phyloP scores from a whole-genome alignment of 139 green algal genomes.

The Chlamydomonas sp. region DNA sequence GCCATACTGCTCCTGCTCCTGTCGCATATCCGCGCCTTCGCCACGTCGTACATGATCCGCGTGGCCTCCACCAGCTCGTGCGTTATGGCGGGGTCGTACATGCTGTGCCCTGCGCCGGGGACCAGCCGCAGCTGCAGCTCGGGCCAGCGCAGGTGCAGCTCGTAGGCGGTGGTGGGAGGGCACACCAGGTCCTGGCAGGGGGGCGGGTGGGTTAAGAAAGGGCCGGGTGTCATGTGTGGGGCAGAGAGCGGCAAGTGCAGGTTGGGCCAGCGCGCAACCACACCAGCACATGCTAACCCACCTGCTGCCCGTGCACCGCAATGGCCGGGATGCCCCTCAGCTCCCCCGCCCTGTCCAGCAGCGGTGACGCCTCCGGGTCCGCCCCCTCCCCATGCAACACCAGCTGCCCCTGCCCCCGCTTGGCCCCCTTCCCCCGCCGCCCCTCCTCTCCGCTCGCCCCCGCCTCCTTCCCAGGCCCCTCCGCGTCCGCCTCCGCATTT shows the following conservation, averaged over 20 bases:
- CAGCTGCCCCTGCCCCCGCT: not conserved
- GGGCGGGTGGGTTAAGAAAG: too few relatives aligned
- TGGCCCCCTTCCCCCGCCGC: too few relatives aligned
- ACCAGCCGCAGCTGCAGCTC: conserved; percentile 68
- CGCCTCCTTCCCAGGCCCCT: too few relatives aligned
- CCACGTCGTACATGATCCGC: conserved; percentile 26
- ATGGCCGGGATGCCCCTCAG: conserved; percentile 59
- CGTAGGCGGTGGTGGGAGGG: conserved; percentile 59
- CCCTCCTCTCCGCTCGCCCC: too few relatives aligned
- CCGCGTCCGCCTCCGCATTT: too few relatives aligned
- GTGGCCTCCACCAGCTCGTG: conserved; percentile 66
- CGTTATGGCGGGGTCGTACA: conserved; percentile 69
- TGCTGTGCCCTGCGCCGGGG: conserved; percentile 58
- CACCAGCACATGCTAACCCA: too few relatives aligned
- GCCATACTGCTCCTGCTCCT: too few relatives aligned
- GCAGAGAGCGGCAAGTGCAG: too few relatives aligned
- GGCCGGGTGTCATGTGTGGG: too few relatives aligned
- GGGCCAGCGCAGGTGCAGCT: conserved; percentile 61
- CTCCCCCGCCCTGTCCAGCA: not conserved
- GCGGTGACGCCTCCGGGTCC: not conserved
- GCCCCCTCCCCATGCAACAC: not conserved
- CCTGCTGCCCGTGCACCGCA: conserved; percentile 66
- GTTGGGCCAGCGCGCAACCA: too few relatives aligned
- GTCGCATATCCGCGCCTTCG: too few relatives aligned
- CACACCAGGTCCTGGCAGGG: conserved; percentile 65